Base-by-base conservation (phyloP, 495 filamentous ascomycete genomes). In the Daldinia vernicosa region DNA sequence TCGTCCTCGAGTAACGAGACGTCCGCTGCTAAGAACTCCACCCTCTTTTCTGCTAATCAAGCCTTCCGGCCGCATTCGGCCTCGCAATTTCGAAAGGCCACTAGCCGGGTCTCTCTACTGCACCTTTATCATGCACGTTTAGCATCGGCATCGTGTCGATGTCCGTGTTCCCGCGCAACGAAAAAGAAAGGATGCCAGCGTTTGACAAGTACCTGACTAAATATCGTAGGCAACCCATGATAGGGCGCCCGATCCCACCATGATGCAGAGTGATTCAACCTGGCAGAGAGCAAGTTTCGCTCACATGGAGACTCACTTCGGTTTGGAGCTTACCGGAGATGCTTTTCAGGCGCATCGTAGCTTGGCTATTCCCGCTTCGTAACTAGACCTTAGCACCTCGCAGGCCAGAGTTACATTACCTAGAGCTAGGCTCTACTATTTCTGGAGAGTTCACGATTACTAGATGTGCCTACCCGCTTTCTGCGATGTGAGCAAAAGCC, bases 201-300 rank as follows among this genome's bases (percentile, higher is more conserved):
- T 73, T 63, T 66, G 57, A 73, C 66, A 66, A 69, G 70, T 69
- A 37, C 70, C 61, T 66, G 62, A 63, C 60, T 65, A 69, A 65
- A 73, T 69, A 73, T 73, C 66, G 70, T 73, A 51, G 62, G 33
- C 43, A 30, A 27, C 45, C 50, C 33, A 59, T 66, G 52, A 69
- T 66, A 73, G 66, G 66, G 17, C 64, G 32, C 50, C 35, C 51
- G 28, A 57, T 65, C 39, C 58, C 58, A 66, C 66, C 62, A 62
- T 53, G 51, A 66, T 66, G 54, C 70, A 66, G 40, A 52, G 55
- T 56, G 27, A 61, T 68, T 57, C 61, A 55, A 66, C 39, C 56
- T 62, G 33, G 33, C 63, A 43, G 40, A 59, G 56, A 47, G 30
- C 39, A 59, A 56, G 26, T 58, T 63, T 66, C 52, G 58, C 63